phyloP scores from a whole-genome alignment of 148 eudicot genomes.

The Spergularia marina region DNA sequence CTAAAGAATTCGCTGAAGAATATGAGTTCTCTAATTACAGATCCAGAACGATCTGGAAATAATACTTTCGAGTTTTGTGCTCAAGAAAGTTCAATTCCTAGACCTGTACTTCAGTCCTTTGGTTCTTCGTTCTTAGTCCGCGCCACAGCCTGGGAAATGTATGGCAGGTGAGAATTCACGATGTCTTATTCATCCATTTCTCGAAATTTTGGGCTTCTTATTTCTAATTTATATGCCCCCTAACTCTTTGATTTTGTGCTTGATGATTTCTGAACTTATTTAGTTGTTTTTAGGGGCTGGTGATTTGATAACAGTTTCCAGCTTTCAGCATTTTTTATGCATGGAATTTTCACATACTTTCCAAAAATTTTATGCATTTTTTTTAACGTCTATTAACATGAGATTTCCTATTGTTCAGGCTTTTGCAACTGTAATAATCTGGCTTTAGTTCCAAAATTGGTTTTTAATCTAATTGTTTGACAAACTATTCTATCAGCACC shows the following conservation, averaged over 20 bases:
- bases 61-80: constrained; percentile 56
- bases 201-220: background rate
- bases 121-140: constrained; percentile 84
- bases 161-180: constrained; percentile 67
- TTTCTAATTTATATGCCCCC: background rate
- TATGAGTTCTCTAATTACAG: constrained; percentile 43
- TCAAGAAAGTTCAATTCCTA: constrained; percentile 76
- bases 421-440: background rate
- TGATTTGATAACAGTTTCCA: background rate
- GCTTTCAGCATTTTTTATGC: background rate
- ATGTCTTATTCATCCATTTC: constrained; percentile 1
- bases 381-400: background rate
- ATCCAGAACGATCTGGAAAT: constrained; percentile 41
- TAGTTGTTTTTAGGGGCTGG: background rate
- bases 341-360: background rate
- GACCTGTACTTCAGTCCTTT: constrained; percentile 55
- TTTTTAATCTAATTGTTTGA: constrained; percentile 2
- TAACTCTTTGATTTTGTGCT: background rate
- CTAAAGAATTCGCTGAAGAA: constrained; percentile 65
- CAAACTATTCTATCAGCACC: constrained; percentile 45
- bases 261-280: background rate
- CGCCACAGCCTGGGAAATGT: constrained; percentile 86
- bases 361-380: background rate
- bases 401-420: background rate
- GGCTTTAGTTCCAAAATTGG: background rate